These are phyloP conservation scores for Dimocarpus longan DNA, from an alignment of 345 rosid species.

Conservation along the genomic window DNA sequence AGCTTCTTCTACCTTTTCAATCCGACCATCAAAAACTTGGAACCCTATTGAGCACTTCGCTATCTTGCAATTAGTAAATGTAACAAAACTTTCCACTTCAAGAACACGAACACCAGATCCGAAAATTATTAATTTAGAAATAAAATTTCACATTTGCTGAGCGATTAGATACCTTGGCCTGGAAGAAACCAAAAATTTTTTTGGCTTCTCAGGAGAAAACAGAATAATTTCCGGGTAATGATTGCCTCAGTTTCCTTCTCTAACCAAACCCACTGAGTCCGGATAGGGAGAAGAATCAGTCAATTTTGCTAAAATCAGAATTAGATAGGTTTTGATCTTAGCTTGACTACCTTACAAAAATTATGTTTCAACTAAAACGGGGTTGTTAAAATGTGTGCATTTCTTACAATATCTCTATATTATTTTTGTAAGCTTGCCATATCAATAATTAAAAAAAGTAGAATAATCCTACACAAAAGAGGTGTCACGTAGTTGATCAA, in stretches of 20 bases:
- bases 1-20: conserved; percentile 17
- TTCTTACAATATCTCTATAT: background rate
- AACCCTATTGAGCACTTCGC: background rate
- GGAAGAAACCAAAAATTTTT: conserved; percentile 12
- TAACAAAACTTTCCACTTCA: background rate
- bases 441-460: background rate
- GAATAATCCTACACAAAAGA: background rate
- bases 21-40: conserved; percentile 34
- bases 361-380: background rate
- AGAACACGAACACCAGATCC: background rate
- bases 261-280: conserved; percentile 14
- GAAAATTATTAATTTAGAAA: background rate
- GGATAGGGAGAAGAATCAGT: conserved; percentile 21
- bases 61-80: background rate
- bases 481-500: background rate
- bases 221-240: background rate
- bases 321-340: background rate
- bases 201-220: conserved; percentile 21
- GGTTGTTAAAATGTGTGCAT: background rate
- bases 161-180: conserved; percentile 16
- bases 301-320: conserved; percentile 29
- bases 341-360: background rate
- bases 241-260: conserved; percentile 17
- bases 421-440: background rate
- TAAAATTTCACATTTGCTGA: conserved; percentile 6